Evolutionary conservation across 2,329 filamentous ascomycete genomes (phyloP).

Genomic region (Hawksworthiomyces lignivorus): DNA sequence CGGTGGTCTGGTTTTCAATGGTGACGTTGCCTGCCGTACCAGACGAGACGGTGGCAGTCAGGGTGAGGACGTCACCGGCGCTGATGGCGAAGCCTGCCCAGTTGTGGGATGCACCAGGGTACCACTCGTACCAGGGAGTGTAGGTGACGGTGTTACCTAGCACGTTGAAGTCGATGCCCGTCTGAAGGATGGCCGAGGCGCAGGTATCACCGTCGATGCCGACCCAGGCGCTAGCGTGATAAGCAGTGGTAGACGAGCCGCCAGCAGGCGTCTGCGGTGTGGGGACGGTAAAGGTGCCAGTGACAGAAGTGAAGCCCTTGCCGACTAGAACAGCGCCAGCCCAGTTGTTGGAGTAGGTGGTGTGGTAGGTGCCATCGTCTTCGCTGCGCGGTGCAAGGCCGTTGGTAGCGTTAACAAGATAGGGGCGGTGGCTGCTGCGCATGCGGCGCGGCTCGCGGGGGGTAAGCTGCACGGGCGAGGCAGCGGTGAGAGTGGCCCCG

Average conservation of each 20-base stretch:
- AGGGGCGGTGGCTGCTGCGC: no score
- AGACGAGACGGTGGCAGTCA: slow-evolving; percentile 28
- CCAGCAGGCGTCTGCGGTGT: slow-evolving; percentile 16
- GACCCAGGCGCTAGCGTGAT: slow-evolving; percentile 24
- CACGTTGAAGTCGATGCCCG: slow-evolving; percentile 20
- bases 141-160: slow-evolving; percentile 4
- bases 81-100: slow-evolving; percentile 20
- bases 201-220: slow-evolving; percentile 25
- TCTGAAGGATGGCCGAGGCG: slow-evolving; percentile 20
- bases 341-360: slow-evolving; percentile 41
- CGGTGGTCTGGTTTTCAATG: slow-evolving; percentile 27
- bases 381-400: no score
- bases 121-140: slow-evolving; percentile 26
- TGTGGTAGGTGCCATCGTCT: no score
- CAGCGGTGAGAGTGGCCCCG: no score
- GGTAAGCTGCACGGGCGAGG: no score
- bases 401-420: no score
- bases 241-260: slow-evolving; percentile 12
- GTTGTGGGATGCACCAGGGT: slow-evolving; percentile 20
- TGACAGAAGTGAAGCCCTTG: slow-evolving; percentile 12
- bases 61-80: slow-evolving; percentile 21
- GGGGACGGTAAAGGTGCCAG: slow-evolving; percentile 21
- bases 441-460: no score
- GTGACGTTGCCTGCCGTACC: slow-evolving; percentile 19
- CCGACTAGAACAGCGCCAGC: slow-evolving; percentile 14